Evolutionary conservation across 176 grass and related monocot species (phyloP).

Genomic region (Carex kokanica): DNA sequence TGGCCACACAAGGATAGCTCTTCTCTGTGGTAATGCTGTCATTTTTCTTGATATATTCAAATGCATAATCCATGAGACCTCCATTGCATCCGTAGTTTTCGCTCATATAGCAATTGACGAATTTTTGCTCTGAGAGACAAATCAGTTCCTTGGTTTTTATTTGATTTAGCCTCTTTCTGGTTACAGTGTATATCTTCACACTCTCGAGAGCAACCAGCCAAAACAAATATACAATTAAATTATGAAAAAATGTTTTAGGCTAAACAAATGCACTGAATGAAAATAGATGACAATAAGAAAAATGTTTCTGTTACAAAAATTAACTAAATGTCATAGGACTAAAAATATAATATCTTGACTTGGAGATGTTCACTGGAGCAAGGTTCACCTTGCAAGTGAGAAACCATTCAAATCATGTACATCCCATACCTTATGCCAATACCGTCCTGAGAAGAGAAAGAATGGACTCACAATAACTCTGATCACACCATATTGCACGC

Average conservation of each 20-base stretch:
- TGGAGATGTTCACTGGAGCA: too few relatives aligned
- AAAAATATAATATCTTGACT: too few relatives aligned
- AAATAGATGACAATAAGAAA: constrained; percentile 14
- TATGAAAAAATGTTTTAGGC: constrained; percentile 9
- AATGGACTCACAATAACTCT: too few relatives aligned
- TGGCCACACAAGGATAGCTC: constrained; percentile 49
- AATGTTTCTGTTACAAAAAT: too few relatives aligned
- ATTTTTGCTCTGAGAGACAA: constrained; percentile 74
- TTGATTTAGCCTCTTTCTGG: constrained; percentile 58
- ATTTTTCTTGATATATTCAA: constrained; percentile 55
- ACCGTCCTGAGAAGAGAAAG: too few relatives aligned
- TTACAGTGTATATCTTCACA: constrained; percentile 71
- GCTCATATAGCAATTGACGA: constrained; percentile 50
- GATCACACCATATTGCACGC: too few relatives aligned
- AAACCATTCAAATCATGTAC: too few relatives aligned
- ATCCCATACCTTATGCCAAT: too few relatives aligned
- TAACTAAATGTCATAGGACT: too few relatives aligned
- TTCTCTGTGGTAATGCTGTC: constrained; percentile 62
- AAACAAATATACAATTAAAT: constrained; percentile 37
- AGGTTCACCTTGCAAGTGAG: too few relatives aligned
- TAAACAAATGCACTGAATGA: neutral
- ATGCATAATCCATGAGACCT: constrained; percentile 68
- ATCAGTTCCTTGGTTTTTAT: constrained; percentile 56
- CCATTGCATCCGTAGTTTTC: constrained; percentile 62
- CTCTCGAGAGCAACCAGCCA: constrained; percentile 81